A percentile compares a stretch with the other conserved stretches of the same genome.
Conservation (phyloP, 306 rosid genomes). For the Ormosia semicastrata region DNA sequence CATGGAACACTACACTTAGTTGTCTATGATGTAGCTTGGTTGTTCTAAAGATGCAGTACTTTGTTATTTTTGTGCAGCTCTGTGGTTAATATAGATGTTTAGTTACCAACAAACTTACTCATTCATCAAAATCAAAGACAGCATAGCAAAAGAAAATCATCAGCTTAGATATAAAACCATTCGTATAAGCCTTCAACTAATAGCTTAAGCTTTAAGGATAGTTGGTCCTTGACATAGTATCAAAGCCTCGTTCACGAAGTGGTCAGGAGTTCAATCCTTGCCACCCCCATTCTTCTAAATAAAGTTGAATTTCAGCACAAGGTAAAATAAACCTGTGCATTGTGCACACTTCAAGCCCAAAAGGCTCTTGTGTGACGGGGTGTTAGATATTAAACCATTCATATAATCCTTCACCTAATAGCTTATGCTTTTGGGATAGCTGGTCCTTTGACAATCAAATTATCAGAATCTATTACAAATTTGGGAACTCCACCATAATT, state of each 20-base stretch:
- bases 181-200: neutral
- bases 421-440: neutral
- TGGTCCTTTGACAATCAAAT: neutral
- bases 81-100: neutral
- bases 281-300: neutral
- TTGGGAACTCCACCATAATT: neutral
- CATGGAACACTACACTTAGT: neutral
- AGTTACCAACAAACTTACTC: neutral
- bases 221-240: neutral
- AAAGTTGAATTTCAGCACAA: conserved; percentile 2
- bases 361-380: neutral
- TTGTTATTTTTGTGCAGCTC: neutral
- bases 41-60: neutral
- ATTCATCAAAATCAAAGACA: neutral
- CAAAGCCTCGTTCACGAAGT: neutral
- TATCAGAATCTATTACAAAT: neutral
- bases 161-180: neutral
- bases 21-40: conserved; percentile 1
- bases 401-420: neutral
- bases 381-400: neutral
- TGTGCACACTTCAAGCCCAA: neutral
- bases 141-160: neutral
- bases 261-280: neutral
- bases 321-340: neutral
- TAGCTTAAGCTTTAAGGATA: neutral